Evolutionary conservation across 2,329 filamentous ascomycete genomes (phyloP), one percentile per base, ranked within the genome.

Genomic region (Sarocladiaceae sp.): DNA sequence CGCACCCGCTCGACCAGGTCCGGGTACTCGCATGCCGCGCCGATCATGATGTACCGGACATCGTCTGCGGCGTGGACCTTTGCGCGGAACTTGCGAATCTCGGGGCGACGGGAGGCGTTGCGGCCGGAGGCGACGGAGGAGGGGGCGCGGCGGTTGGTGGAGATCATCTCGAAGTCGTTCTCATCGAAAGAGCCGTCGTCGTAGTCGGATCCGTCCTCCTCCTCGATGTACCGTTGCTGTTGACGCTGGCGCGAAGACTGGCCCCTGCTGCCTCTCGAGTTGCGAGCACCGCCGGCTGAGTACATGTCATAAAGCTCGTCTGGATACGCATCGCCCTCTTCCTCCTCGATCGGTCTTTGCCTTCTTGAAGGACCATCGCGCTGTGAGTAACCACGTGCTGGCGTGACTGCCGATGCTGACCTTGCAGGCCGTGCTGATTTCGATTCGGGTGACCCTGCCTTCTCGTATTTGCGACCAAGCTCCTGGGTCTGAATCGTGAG

Each of bases 41-140:
- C 79, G 44, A 96, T 80, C 78, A 96, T 89, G 51, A 97, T 85
- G 62, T 95, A 96, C 48, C 94, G 82, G 24, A 89, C 93, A 58
- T 98, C 93, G 34, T 88, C 85, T 2, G 79, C 85, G 2, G 79
- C 82, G 59, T 97, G 90, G 2, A 95, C 89, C 70, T 98, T 98
- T 61, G 96, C 82, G 29, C 90, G 80, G 51, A 97, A 82, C 64
- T 90, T 84, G 50, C 78, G 79, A 46, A 93, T 72, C 6, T 88
- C 84, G 1, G 80, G 78, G 46, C 77, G 64, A 51, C 79, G 70
- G 6, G 79, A 81, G 19, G 69, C 67, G n/a, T 72, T 72, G 32
- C 78, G 70, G 9, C 69, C 68, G 0, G 66, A 67, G 51, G 72
- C 66, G 19, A 70, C 60, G 3, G 75, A 78, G 13, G 62, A 57